A percentile compares a stretch with the other conserved stretches of the same genome.
Evolutionary conservation across 495 filamentous ascomycete genomes (phyloP).

Genomic region (Aspergillus cristatus): DNA sequence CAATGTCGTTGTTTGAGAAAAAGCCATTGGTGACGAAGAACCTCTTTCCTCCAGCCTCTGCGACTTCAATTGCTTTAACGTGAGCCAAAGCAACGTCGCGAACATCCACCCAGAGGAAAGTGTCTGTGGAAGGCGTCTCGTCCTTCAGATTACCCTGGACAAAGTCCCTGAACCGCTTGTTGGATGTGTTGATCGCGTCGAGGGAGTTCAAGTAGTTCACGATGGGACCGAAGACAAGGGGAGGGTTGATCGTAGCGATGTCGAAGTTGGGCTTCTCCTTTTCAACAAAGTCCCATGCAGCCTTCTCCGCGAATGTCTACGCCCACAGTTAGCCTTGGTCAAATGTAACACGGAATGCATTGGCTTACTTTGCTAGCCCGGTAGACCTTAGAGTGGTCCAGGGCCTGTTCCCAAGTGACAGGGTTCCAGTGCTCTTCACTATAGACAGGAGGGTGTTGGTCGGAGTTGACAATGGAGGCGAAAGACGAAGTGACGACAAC

Average conservation of each 20-base stretch:
- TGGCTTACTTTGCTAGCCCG: conserved; percentile 52
- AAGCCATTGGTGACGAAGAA: conserved; percentile 60
- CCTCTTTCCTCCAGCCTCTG: conserved; percentile 58
- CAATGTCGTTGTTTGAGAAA: conserved; percentile 57
- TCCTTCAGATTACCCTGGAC: conserved; percentile 59
- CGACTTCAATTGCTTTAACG: conserved; percentile 56
- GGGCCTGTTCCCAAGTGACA: conserved; percentile 59
- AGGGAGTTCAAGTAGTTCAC: conserved; percentile 57
- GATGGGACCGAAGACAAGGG: conserved; percentile 66
- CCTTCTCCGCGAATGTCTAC: conserved; percentile 52
- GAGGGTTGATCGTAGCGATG: conserved; percentile 61
- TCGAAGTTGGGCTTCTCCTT: conserved; percentile 72
- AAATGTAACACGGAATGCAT: no score
- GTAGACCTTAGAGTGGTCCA: conserved; percentile 53
- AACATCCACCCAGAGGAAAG: conserved; percentile 57
- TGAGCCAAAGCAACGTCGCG: conserved; percentile 65
- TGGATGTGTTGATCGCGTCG: conserved; percentile 61
- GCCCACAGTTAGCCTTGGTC: no score
- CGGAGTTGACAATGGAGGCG: conserved; percentile 56
- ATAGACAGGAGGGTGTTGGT: conserved; percentile 47
- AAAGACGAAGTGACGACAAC: conserved; percentile 85
- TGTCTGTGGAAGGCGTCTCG: conserved; percentile 45
- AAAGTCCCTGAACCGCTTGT: conserved; percentile 43
- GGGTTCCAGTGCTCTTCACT: conserved; percentile 78
- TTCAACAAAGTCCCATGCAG: conserved; percentile 75